Base-by-base conservation (phyloP, 208 protist species). In the Kentomonas sorsogonicus region DNA sequence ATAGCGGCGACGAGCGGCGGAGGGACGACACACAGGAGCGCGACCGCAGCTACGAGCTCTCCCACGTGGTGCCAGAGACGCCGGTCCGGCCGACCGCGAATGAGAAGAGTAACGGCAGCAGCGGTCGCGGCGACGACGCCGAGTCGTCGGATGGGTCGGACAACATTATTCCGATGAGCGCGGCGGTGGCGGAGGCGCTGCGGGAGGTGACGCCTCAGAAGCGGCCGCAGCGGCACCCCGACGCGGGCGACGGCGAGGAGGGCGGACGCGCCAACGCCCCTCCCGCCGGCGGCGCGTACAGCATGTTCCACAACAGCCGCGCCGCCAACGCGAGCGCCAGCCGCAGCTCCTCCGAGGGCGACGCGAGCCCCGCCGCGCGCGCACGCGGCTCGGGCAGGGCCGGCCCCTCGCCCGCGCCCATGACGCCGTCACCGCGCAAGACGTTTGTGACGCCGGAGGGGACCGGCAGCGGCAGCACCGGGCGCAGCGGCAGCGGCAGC, bases 381-480 rank as follows among this genome's bases (percentile, higher is more conserved):
- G 53, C 16, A 60, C 16, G 3, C 16, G 30, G 0, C n/a, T 7
- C 11, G 18, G 52, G 20, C 22, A 40, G 30, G 20, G 26, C 7
- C 26, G 39, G 13, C 2, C 22, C 15, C 22, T 74, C 16, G 67
- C 41, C 25, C 48, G 52, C 10, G 39, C 75, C 34, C 77, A 67
- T 40, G 63, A 74, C n/a, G 55, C 72, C 11, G 31, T 82, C 1
- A 77, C 77, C 77, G 3, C 60, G 58, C 6, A 72, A 84, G 48
- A 64, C 52, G 15, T 27, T 79, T 6, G 69, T 59, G 18, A 70
- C 75, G 2, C 48, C 66, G 26, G 29, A 34, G 30, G 50, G 38
- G 10, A 27, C 55, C n/a, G 29, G 41, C 13, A 46, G 34, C 10
- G 58, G 45, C 11, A 41, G 29, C 27, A 51, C 40, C 9, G 36